Conservation (phyloP, 495 filamentous ascomycete species). For the Trichoderma erinaceum region DNA sequence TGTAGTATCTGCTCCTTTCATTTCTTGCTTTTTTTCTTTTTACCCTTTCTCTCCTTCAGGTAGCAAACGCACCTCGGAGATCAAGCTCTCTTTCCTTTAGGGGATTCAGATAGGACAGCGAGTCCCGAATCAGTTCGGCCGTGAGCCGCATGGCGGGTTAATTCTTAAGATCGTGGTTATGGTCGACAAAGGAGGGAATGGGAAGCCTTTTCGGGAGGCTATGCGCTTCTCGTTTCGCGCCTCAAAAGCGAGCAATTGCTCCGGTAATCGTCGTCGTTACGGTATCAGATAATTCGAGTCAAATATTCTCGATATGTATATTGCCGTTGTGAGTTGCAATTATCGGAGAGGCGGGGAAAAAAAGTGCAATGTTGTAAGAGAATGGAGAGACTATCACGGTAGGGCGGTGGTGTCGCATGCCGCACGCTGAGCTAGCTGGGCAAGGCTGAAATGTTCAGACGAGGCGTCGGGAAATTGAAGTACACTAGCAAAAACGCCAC, state of each 20-base stretch:
- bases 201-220: neutral
- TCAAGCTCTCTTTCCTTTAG: conserved; percentile 97
- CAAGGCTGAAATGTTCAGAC: conserved; percentile 7
- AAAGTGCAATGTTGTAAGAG: too few relatives aligned
- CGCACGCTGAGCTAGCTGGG: neutral
- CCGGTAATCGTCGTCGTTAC: too few relatives aligned
- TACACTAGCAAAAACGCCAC: neutral
- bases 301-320: too few relatives aligned
- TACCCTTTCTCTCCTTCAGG: conserved; percentile 22
- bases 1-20: conserved; percentile 99
- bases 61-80: conserved; percentile 89
- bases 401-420: conserved; percentile 3
- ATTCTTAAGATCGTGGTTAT: neutral
- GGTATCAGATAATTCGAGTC: too few relatives aligned
- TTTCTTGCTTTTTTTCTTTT: neutral
- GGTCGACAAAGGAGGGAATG: neutral
- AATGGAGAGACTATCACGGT: neutral
- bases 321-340: neutral
- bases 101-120: conserved; percentile 94
- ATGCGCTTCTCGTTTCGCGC: too few relatives aligned
- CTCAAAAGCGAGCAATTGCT: too few relatives aligned
- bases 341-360: neutral
- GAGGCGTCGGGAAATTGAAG: conserved; percentile 7
- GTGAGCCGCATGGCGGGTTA: conserved; percentile 74
- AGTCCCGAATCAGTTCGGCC: conserved; percentile 82